Base-by-base conservation (phyloP, 1,139 yeast genomes). In the Debaryomyces coudertii region DNA sequence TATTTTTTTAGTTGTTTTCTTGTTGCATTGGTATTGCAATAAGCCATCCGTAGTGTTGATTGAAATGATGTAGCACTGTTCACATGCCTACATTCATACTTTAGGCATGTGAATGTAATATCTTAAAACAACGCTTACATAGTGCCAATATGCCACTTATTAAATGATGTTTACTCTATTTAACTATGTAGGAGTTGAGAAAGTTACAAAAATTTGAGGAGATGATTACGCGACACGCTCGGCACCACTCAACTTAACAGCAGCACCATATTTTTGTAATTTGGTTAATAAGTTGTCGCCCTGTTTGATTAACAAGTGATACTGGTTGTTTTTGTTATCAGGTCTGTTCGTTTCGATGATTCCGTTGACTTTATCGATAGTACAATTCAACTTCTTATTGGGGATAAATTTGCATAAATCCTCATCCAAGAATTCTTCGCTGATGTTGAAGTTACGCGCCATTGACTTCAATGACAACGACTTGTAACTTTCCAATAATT, bases 341-440 rank as follows among this genome's bases (percentile, higher is more conserved):
- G 97, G 97, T 57, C 98, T 80, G 68, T 90, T 93, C 24, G 99
- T 95, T 65, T 90, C 96, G 53, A 95, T 89, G 51, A 93, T 90
- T 7, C 98, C 98, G 65, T 90, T 89, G 45, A 93, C 99, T 60
- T 90, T 82, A 65, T 95, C 99, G 63, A 95, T 90, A 45, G 95
- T 92, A 71, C 99, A 95, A 69, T 90, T 92, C 63, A 95, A 79
- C 66, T 90, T 90, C 63, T 92, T 90, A 66, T 85, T 92, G 34
- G 98, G 97, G 57, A 95, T 90, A 62, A 92, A 90, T 62, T 85
- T 87, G 61, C 96, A 82, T 57, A 95, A 76, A 65, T 95, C 99
- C 47, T 76, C 76, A 59, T 83, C 88, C 61, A 95, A 74, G 61
- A 92, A 95, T 44, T 87, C 95, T 47, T 85, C 85, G 43, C 87